phyloP scores from a whole-genome alignment of 2,329 filamentous ascomycete genomes.

The Beauveria bassiana region DNA sequence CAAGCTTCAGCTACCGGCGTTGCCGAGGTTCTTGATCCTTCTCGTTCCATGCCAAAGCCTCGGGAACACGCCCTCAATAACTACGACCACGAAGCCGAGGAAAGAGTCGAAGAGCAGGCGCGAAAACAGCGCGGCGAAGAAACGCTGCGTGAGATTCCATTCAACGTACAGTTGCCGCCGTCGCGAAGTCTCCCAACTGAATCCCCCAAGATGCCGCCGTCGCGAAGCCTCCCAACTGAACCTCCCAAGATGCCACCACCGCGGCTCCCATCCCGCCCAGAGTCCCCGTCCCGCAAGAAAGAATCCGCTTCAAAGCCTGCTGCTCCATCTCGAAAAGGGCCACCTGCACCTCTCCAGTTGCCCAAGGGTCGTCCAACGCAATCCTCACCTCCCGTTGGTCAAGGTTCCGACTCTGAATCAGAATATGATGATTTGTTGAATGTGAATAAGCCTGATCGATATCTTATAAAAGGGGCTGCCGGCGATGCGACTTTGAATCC shows the following conservation, averaged over 20 bases:
- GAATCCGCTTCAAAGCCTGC: slow-evolving; percentile 34
- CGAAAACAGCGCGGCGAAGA: slow-evolving; percentile 38
- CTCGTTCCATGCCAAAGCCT: slow-evolving; percentile 52
- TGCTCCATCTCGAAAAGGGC: slow-evolving; percentile 62
- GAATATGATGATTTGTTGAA: slow-evolving; percentile 77
- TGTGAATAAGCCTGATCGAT: slow-evolving; percentile 60
- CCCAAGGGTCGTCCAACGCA: slow-evolving; percentile 20
- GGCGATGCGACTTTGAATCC: background rate
- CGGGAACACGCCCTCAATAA: slow-evolving; percentile 51
- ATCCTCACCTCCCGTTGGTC: slow-evolving; percentile 20
- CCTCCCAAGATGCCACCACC: slow-evolving; percentile 47
- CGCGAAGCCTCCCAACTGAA: slow-evolving; percentile 42
- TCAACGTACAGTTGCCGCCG: slow-evolving; percentile 45
- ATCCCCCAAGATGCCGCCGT: slow-evolving; percentile 44
- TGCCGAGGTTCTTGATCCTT: slow-evolving; percentile 45
- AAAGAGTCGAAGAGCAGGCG: slow-evolving; percentile 37
- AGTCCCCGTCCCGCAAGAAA: slow-evolving; percentile 37
- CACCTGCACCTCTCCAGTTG: slow-evolving; percentile 77
- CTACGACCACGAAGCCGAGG: slow-evolving; percentile 48
- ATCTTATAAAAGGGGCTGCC: slow-evolving; percentile 81
- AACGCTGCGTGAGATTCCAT: slow-evolving; percentile 38
- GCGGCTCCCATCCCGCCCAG: slow-evolving; percentile 33
- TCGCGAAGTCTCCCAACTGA: slow-evolving; percentile 47
- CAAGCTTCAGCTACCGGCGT: slow-evolving; percentile 34
- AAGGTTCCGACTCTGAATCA: slow-evolving; percentile 64